These are phyloP conservation scores for Zymoseptoria brevis DNA, from an alignment of 2,329 filamentous ascomycete species.

Conservation along the genomic window DNA sequence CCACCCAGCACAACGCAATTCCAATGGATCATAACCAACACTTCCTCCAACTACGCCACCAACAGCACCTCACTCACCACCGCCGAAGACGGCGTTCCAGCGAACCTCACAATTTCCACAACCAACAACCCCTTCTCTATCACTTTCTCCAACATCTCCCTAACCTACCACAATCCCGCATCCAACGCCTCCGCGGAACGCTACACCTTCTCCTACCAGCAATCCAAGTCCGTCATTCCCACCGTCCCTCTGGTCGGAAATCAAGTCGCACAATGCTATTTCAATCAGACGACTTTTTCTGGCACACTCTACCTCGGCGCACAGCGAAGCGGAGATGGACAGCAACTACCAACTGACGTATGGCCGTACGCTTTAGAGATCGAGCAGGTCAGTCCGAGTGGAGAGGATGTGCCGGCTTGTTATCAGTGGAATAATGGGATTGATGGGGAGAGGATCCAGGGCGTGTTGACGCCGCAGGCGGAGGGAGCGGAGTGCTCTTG, in stretches of 20 bases:
- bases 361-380: conserved; percentile 56
- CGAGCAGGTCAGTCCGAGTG: conserved; percentile 44
- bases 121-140: conserved; percentile 49
- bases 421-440: conserved; percentile 34
- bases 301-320: conserved; percentile 47
- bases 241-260: conserved; percentile 36
- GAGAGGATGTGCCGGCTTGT: conserved; percentile 48
- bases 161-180: conserved; percentile 44
- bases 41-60: conserved; percentile 32
- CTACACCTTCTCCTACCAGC: conserved; percentile 49
- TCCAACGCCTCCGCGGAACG: conserved; percentile 42
- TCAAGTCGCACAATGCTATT: conserved; percentile 50
- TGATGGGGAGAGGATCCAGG: conserved; percentile 30
- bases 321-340: conserved; percentile 26
- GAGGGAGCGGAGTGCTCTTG: conserved; percentile 36
- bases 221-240: conserved; percentile 48
- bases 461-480: conserved; percentile 30
- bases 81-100: conserved; percentile 38
- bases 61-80: conserved; percentile 48
- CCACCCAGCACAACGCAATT: conserved; percentile 53
- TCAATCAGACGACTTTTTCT: conserved; percentile 47
- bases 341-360: conserved; percentile 1
- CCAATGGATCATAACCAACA: conserved; percentile 51
- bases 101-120: conserved; percentile 41
- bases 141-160: conserved; percentile 45